Base-by-base conservation (phyloP, 257 asterid species). In the Solanum pinnatisectum region DNA sequence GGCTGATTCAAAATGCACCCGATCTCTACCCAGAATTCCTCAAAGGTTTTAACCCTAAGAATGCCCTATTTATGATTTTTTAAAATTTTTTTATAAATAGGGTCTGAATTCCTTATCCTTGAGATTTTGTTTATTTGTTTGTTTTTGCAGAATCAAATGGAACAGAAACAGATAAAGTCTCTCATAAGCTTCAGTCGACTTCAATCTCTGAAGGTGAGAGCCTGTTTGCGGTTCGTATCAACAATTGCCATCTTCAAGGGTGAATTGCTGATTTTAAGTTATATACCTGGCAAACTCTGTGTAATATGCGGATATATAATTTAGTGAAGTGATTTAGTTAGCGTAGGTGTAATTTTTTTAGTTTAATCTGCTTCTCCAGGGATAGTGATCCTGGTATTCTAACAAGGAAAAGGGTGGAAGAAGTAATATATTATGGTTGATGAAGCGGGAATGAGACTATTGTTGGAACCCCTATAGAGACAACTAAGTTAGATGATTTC, bases 1-100 rank as follows among this genome's bases (percentile, higher is more conserved):
- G 99, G 99, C 90, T 97, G 96, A 92, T 93, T 91, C 91, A 91
- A 89, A 94, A 95, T 88, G 98, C 93, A 1, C 94, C 96, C 86
- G 92, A 92, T 84, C 90, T 93, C 84, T 97, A 96, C 77, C 99
- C 99, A 73, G 98, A 96, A 89, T 96, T 97, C 86, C 86, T 93
- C 84, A 95, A 93, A 94, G 98, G 99, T 97, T 22, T 78, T 67
- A 78, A 13, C 60, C 84, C 84, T 77, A 39, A 72, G 12, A 33
- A 71, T 32, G 18, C 35, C 79, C 13, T 72, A 33, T 32, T 30
- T 16, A 27, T 65, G 35, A 59, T n/a, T 63, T 63, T 16, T 39
- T 9, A 12, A 15, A 18, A 2, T 15, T 12, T 30, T 37, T 52
- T 63, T 37, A 11, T 37, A 74, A 37, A 37, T 37, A 37, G 83